phyloP scores from a whole-genome alignment of 129 eudicot species.

The Apium graveolens region DNA sequence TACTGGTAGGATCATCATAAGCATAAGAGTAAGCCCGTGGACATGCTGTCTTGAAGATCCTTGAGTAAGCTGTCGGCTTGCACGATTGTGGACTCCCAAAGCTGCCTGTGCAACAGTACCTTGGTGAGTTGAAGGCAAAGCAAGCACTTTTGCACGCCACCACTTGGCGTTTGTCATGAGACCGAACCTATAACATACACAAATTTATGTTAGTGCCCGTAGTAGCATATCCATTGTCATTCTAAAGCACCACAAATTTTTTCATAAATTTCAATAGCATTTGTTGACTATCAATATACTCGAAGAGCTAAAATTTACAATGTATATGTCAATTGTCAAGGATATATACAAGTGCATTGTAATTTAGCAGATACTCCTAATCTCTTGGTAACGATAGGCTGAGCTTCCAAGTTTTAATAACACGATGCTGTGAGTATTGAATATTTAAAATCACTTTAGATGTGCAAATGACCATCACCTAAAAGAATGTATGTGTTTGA shows the following conservation, averaged over 20 bases:
- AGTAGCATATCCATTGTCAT: neutral
- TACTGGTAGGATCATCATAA: slow-evolving; percentile 93
- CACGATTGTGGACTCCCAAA: slow-evolving; percentile 78
- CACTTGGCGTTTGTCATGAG: slow-evolving; percentile 53
- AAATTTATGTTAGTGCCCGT: neutral
- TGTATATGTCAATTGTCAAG: neutral
- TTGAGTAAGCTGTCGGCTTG: slow-evolving; percentile 91
- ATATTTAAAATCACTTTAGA: neutral
- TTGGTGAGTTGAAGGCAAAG: slow-evolving; percentile 76
- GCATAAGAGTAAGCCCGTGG: slow-evolving; percentile 95
- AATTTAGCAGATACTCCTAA: neutral
- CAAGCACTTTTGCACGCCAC: slow-evolving; percentile 98
- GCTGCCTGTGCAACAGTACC: slow-evolving; percentile 86
- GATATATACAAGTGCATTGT: neutral
- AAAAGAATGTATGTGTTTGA: neutral
- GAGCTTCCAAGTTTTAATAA: neutral
- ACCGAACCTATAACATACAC: neutral
- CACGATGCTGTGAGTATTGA: too few species aligned
- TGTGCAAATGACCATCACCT: neutral
- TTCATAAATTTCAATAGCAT: neutral
- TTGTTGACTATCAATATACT: neutral
- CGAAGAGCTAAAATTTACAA: neutral
- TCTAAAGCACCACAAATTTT: neutral
- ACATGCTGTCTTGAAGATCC: slow-evolving; percentile 87
- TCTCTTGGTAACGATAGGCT: neutral